Evolutionary conservation across 371 early-diverging fungal species (phyloP).

Genomic region (Lichtheimia corymbifera): DNA sequence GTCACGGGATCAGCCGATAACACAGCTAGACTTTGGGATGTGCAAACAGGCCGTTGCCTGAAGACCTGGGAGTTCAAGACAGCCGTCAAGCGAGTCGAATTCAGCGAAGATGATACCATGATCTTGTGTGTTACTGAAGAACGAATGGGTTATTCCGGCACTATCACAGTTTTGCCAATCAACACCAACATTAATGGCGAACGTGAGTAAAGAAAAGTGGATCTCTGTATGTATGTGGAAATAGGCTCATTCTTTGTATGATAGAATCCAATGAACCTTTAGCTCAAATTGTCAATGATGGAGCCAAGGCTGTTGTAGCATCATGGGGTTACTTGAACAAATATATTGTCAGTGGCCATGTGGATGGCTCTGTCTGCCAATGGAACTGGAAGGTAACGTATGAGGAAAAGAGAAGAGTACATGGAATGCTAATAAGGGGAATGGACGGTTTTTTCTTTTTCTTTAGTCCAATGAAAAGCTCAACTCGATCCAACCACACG

Average conservation of each 20-base stretch:
- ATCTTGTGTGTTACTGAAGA: slow-evolving; percentile 94
- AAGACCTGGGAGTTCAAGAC: slow-evolving; percentile 89
- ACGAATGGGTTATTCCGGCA: slow-evolving; percentile 91
- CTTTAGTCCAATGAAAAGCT: slow-evolving; percentile 61
- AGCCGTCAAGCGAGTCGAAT: slow-evolving; percentile 93
- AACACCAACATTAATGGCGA: slow-evolving; percentile 55
- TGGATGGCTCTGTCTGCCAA: slow-evolving; percentile 87
- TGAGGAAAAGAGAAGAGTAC: slow-evolving; percentile 1
- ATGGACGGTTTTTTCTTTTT: not conserved
- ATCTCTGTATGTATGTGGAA: not conserved
- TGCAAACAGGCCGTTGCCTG: slow-evolving; percentile 89
- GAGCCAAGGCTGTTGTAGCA: slow-evolving; percentile 90
- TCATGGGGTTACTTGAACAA: slow-evolving; percentile 92
- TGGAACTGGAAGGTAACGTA: slow-evolving; percentile 74
- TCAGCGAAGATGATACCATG: slow-evolving; percentile 85
- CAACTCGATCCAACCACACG: slow-evolving; percentile 70
- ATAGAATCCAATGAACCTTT: slow-evolving; percentile 77
- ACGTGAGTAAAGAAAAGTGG: slow-evolving; percentile 7
- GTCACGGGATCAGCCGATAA: slow-evolving; percentile 97
- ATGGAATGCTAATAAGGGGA: not conserved
- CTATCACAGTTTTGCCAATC: slow-evolving; percentile 80
- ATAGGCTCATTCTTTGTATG: slow-evolving; percentile 17
- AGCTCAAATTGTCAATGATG: slow-evolving; percentile 60
- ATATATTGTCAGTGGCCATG: slow-evolving; percentile 90
- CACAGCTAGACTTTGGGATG: slow-evolving; percentile 94